A percentile compares a stretch with the other conserved stretches of the same genome.
These are phyloP conservation scores for Pythium monospermum DNA, from an alignment of 352 stramenopile genomes.

Conservation along the genomic window DNA sequence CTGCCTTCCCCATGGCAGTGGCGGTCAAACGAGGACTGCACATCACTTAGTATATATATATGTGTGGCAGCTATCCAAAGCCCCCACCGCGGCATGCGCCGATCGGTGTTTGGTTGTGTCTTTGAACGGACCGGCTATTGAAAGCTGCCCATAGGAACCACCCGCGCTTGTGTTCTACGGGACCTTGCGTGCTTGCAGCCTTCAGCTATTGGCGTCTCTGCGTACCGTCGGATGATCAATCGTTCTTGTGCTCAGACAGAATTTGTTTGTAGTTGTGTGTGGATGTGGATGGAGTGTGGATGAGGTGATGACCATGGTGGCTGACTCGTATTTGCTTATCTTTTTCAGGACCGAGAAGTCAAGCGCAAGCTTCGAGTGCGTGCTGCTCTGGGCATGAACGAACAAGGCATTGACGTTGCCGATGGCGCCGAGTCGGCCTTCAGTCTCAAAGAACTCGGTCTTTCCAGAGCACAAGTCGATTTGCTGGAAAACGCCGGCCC, in stretches of 20 bases:
- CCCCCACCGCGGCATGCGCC: constrained; percentile 35
- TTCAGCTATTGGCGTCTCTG: constrained; percentile 85
- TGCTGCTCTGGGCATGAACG: constrained; percentile 77
- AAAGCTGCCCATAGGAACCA: constrained; percentile 69
- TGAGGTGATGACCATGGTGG: constrained; percentile 8
- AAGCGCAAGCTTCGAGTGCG: constrained; percentile 83
- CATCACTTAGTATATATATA: constrained; percentile 29
- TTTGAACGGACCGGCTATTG: constrained; percentile 93
- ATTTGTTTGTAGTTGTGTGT: constrained; percentile 13
- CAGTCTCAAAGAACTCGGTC: constrained; percentile 68
- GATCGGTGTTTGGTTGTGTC: constrained; percentile 66
- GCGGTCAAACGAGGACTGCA: constrained; percentile 76
- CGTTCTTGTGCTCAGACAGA: constrained; percentile 91
- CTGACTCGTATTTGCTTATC: constrained; percentile 1
- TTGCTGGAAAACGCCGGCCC: constrained; percentile 64
- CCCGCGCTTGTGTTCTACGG: too few relatives aligned
- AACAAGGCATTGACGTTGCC: constrained; percentile 75
- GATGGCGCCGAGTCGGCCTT: constrained; percentile 72
- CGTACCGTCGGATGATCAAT: constrained; percentile 68
- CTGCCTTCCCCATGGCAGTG: constrained; percentile 38
- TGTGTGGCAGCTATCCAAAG: constrained; percentile 79
- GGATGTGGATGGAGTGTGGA: constrained; percentile 2
- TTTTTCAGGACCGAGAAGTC: constrained; percentile 70
- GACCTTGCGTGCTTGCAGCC: too few relatives aligned
- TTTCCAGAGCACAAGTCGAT: constrained; percentile 77